Conservation (phyloP, 139 green algal species). For the Pleodorina starrii region DNA sequence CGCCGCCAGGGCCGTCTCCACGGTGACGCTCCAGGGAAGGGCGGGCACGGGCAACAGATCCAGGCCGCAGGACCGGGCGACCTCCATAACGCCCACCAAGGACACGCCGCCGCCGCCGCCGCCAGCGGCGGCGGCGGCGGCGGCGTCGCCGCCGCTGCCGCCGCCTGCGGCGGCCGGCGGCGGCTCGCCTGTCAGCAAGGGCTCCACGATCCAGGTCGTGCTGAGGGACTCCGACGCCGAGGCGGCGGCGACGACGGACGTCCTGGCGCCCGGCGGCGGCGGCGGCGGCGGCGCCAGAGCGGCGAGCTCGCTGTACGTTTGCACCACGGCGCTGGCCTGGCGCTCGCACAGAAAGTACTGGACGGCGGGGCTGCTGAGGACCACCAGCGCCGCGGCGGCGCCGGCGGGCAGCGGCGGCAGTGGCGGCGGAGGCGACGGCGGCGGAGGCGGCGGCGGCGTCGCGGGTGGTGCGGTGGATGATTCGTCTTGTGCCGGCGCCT, state of each 20-base stretch:
- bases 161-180: neutral
- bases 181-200: neutral
- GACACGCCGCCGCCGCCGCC: neutral
- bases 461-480: no score
- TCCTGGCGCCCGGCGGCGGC: neutral
- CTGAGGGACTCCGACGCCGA: neutral
- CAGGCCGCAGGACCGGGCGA: conserved; percentile 3
- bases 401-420: neutral
- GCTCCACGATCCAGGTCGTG: neutral
- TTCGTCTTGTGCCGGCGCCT: neutral
- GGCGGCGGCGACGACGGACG: neutral
- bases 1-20: neutral
- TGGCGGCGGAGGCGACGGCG: neutral
- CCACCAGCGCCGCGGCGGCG: neutral
- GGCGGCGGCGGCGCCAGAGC: neutral
- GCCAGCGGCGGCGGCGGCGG: neutral
- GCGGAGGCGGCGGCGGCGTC: conserved; percentile 1
- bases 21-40: conserved; percentile 1
- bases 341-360: conserved; percentile 42
- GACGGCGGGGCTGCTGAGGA: conserved; percentile 13
- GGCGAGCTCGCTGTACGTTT: conserved; percentile 23
- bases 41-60: conserved; percentile 24
- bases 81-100: neutral
- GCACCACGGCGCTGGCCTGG: neutral
- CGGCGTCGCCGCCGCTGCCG: neutral